Evolutionary conservation across 192 early-diverging fungal genomes (phyloP).

Genomic region (Diversispora epigaea): DNA sequence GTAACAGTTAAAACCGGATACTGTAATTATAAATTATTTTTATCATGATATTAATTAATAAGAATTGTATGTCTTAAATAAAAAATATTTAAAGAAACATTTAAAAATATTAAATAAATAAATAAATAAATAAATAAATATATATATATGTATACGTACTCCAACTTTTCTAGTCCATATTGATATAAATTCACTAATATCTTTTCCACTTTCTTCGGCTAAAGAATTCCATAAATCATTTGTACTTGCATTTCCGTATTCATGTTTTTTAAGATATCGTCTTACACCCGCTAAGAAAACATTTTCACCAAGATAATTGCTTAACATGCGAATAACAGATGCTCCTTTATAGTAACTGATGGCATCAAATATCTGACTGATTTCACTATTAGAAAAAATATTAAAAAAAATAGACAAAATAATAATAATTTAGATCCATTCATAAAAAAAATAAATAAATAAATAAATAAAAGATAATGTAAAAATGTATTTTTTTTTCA

Average conservation of each 20-base stretch:
- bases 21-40: slow-evolving; percentile 21
- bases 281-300: slow-evolving; percentile 70
- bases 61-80: background rate
- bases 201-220: slow-evolving; percentile 71
- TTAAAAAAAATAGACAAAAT: background rate
- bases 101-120: no score
- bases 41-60: background rate
- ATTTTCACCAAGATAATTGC: slow-evolving; percentile 67
- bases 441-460: no score
- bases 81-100: no score
- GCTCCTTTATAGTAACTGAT: slow-evolving; percentile 91
- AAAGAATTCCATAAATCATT: slow-evolving; percentile 86
- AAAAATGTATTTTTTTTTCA: background rate
- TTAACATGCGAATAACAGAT: slow-evolving; percentile 92
- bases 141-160: slow-evolving; percentile 35
- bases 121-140: no score
- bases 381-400: slow-evolving; percentile 55
- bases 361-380: slow-evolving; percentile 94
- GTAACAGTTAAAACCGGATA: slow-evolving; percentile 81
- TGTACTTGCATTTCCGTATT: slow-evolving; percentile 83
- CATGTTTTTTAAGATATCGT: slow-evolving; percentile 79
- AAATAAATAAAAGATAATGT: background rate
- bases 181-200: slow-evolving; percentile 83
- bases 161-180: slow-evolving; percentile 87
- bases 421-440: background rate